Evolutionary conservation across 768 basidiomycete genomes (phyloP).

Genomic region (Lentinula detonsa): DNA sequence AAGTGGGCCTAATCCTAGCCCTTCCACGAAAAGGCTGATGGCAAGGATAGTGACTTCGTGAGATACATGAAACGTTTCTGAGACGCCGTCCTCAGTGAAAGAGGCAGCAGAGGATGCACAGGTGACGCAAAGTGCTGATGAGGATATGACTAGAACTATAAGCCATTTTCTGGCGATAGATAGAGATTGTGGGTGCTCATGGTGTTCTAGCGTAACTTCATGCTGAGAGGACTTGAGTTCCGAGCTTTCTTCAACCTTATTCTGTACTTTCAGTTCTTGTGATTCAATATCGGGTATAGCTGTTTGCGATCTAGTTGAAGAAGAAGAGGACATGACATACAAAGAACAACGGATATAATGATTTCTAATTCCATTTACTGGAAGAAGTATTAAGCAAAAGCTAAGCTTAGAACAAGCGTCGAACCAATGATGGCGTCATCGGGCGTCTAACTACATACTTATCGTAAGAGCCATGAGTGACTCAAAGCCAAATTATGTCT

Average conservation of each 20-base stretch:
- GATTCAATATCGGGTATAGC: background rate
- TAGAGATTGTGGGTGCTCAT: constrained; percentile 37
- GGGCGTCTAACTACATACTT: background rate
- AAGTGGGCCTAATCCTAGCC: constrained; percentile 48
- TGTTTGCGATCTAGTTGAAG: background rate
- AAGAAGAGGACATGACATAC: background rate
- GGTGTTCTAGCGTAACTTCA: constrained; percentile 27
- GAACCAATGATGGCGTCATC: background rate
- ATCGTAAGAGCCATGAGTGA: background rate
- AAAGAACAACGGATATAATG: background rate
- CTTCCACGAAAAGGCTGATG: constrained; percentile 54
- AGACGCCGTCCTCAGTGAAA: constrained; percentile 57
- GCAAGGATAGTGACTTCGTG: constrained; percentile 44
- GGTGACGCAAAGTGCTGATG: constrained; percentile 43
- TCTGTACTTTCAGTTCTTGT: background rate
- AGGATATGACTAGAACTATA: constrained; percentile 38
- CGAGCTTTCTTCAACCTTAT: background rate
- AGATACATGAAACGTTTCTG: constrained; percentile 40
- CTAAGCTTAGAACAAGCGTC: background rate
- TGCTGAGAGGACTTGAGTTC: background rate
- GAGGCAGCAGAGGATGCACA: constrained; percentile 54
- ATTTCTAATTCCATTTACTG: background rate
- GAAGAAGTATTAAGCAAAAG: background rate
- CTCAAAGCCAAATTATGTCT: constrained; percentile 43
- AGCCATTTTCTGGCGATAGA: constrained; percentile 40